Base-by-base conservation (phyloP, 495 filamentous ascomycete species). In the Amniculicola lignicola region DNA sequence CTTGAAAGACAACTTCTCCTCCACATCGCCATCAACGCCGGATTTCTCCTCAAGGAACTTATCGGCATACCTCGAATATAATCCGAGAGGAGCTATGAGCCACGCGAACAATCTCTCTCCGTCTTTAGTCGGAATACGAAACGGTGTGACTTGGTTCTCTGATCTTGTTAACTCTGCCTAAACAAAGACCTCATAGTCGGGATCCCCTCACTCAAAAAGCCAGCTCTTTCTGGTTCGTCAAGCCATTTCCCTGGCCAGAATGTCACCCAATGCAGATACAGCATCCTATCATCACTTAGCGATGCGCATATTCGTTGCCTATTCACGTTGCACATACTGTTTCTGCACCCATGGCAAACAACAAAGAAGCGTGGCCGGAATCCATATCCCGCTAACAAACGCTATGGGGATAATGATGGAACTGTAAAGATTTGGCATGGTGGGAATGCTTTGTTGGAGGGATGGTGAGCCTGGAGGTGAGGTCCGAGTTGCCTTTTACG, bases 131-230 rank as follows among this genome's bases (percentile, higher is more conserved):
- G 65, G 68, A 50, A 90, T 77, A 1, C 72, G 71, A 64, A 90
- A 88, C 0, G 85, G 80, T 1, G 81, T 84, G 19, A 85, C 78
- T 69, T 90, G 85, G 64, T 84, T 85, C 44, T 78, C 57, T 61
- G 22, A 7, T 15, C 2, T n/a, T 1, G 22, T 43, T 70, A 82
- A 64, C 64, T 89, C 85, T 44, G 85, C 74, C 63, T 89, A 92
- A 0, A 89, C 88, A 73, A 88, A 91, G 37, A 79, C 70, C 61
- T 91, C 83, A 0, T 85, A 81, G 24, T 10, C n/a, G 65, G n/a
- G n/a, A n/a, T n/a, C n/a, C n/a, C n/a, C 91, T 75, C 43, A 85
- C 74, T 80, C 81, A 90, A 29, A 54, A 57, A 65, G 2, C 62
- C 57, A 35, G 48, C 36, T 47, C 51, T 52, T 51, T 65, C 58